Conservation (phyloP, 495 filamentous ascomycete genomes). For the Melanomma pulvis-pyrius region DNA sequence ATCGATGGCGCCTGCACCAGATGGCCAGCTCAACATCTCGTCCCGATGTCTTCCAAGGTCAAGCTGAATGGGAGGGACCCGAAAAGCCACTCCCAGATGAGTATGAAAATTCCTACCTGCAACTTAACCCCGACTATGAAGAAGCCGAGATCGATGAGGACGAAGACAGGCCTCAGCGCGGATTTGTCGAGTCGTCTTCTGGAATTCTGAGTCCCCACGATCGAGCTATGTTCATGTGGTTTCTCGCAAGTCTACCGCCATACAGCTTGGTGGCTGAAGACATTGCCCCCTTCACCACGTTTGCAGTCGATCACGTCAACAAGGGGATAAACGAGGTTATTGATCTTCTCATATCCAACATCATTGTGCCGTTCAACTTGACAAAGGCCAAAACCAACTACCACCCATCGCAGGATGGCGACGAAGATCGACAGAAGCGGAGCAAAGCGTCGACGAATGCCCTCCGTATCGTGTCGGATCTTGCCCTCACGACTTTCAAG, state of each 20-base stretch:
- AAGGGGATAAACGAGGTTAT: slow-evolving; percentile 84
- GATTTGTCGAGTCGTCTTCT: neutral
- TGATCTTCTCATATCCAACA: slow-evolving; percentile 79
- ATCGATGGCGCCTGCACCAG: slow-evolving; percentile 75
- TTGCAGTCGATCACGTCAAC: slow-evolving; percentile 86
- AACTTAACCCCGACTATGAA: slow-evolving; percentile 84
- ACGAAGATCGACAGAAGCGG: slow-evolving; percentile 47
- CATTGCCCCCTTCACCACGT: slow-evolving; percentile 67
- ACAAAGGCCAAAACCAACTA: neutral
- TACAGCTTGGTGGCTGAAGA: neutral
- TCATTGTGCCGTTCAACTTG: slow-evolving; percentile 64
- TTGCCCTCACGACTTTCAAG: slow-evolving; percentile 73
- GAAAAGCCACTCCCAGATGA: slow-evolving; percentile 70
- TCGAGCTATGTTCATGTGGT: neutral
- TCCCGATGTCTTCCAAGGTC: slow-evolving; percentile 46
- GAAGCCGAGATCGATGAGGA: neutral
- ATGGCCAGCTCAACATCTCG: neutral
- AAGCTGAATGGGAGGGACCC: slow-evolving; percentile 70
- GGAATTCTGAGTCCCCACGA: neutral
- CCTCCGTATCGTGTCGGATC: slow-evolving; percentile 85
- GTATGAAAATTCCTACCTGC: slow-evolving; percentile 69
- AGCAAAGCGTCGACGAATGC: slow-evolving; percentile 56
- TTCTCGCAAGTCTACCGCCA: neutral
- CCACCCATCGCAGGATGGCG: neutral
- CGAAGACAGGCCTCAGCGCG: neutral